These are phyloP conservation scores for Oleoguttula mirabilis DNA, from an alignment of 495 filamentous ascomycete species.

Conservation along the genomic window DNA sequence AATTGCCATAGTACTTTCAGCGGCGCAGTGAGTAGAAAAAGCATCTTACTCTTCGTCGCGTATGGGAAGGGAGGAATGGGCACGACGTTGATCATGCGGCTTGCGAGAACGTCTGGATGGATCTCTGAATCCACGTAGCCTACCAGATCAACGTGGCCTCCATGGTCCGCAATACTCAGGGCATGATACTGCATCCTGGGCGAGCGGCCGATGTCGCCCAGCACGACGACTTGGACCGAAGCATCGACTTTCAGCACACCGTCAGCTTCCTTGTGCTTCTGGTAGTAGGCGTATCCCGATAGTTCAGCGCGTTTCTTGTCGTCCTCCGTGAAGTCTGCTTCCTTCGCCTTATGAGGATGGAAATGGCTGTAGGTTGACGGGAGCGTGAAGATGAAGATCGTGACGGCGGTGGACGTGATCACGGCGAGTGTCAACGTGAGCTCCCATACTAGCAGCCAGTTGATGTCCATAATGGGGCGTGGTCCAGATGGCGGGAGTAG, in stretches of 20 bases:
- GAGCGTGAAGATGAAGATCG: conserved; percentile 38
- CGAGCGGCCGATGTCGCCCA: conserved; percentile 94
- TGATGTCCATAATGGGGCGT: not conserved
- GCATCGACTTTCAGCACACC: conserved; percentile 28
- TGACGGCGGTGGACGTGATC: conserved; percentile 38
- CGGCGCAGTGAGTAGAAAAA: conserved; percentile 70
- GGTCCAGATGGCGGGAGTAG: not conserved
- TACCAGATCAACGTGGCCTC: conserved; percentile 69
- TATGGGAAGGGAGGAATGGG: conserved; percentile 55
- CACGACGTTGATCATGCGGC: conserved; percentile 53
- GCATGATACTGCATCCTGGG: conserved; percentile 99
- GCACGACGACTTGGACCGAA: conserved; percentile 72
- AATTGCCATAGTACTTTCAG: conserved; percentile 81
- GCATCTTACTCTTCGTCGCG: conserved; percentile 54
- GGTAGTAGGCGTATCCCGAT: conserved; percentile 18
- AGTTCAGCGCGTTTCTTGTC: conserved; percentile 7
- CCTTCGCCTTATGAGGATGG: conserved; percentile 3
- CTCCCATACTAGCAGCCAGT: conserved; percentile 14
- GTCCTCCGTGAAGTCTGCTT: conserved; percentile 12
- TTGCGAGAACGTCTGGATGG: conserved; percentile 60
- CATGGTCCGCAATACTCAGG: conserved; percentile 75
- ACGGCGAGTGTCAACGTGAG: conserved; percentile 30
- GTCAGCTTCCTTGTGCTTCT: conserved; percentile 10
- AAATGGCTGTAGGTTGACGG: conserved; percentile 37
- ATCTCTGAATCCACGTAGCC: conserved; percentile 67